Conservation (phyloP, 2,329 filamentous ascomycete species). For the Esteya vermicola region DNA sequence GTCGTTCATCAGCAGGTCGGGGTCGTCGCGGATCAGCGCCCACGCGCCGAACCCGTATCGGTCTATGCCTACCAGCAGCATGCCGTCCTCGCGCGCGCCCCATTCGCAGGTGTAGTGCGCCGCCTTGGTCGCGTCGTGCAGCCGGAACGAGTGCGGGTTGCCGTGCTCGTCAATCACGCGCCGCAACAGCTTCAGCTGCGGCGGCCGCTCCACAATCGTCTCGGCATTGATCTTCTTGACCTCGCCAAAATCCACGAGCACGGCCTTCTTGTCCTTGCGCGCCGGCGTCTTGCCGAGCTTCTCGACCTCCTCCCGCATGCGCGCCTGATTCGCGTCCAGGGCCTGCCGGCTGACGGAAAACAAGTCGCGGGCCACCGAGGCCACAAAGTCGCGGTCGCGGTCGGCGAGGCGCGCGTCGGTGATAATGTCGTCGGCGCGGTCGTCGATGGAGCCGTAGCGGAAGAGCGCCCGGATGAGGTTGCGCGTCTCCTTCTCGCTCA, state of each 20-base stretch:
- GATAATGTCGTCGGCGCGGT: constrained; percentile 75
- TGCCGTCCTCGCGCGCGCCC: constrained; percentile 88
- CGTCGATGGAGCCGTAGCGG: constrained; percentile 79
- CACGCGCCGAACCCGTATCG: constrained; percentile 92
- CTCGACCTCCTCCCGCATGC: constrained; percentile 69
- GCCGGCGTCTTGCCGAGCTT: constrained; percentile 68
- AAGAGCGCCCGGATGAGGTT: constrained; percentile 85
- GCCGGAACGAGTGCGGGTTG: constrained; percentile 68
- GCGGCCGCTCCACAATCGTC: constrained; percentile 81
- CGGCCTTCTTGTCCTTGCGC: constrained; percentile 95
- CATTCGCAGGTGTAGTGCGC: constrained; percentile 85
- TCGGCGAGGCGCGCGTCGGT: constrained; percentile 73
- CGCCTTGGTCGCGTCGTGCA: constrained; percentile 82
- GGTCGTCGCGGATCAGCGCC: constrained; percentile 85
- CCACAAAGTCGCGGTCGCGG: constrained; percentile 69
- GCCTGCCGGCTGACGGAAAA: constrained; percentile 42
- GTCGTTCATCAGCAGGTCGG: constrained; percentile 69
- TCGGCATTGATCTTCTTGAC: constrained; percentile 94
- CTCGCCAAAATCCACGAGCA: constrained; percentile 85
- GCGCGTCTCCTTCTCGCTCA: constrained; percentile 84
- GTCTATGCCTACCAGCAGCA: constrained; percentile 89
- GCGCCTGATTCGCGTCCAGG: constrained; percentile 53
- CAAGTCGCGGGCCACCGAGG: constrained; percentile 61
- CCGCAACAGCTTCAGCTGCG: constrained; percentile 73
- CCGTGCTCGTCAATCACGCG: constrained; percentile 51